phyloP scores from a whole-genome alignment of 345 rosid species.

The Raphanus raphanistrum region DNA sequence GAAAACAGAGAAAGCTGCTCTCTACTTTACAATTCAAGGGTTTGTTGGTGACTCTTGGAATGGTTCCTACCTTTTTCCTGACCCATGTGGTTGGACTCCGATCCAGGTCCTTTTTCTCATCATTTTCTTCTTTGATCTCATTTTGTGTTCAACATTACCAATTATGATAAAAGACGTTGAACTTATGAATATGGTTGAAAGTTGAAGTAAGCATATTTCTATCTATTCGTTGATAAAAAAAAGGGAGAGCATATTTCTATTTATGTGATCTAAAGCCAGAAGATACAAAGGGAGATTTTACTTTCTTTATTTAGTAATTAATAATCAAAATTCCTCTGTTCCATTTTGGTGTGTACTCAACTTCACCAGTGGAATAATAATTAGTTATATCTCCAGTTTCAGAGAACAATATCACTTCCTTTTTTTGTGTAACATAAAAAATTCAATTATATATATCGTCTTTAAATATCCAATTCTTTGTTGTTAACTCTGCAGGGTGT shows the following conservation, averaged over 20 bases:
- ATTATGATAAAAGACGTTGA: neutral
- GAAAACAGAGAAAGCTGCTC: slow-evolving; percentile 63
- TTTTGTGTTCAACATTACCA: neutral
- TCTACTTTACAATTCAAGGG: slow-evolving; percentile 76
- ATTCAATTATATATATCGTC: neutral
- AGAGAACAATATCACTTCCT: neutral
- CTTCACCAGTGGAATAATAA: neutral
- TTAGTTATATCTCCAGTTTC: neutral
- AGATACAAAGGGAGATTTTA: neutral
- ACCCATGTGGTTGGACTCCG: slow-evolving; percentile 99
- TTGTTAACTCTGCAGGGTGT: slow-evolving; percentile 63
- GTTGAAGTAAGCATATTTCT: neutral
- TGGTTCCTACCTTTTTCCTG: slow-evolving; percentile 87
- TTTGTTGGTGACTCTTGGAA: slow-evolving; percentile 91
- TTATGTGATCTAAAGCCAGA: slow-evolving; percentile 14
- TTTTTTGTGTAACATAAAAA: slow-evolving; percentile 4
- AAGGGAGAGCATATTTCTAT: neutral
- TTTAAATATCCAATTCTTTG: neutral
- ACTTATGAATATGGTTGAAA: neutral
- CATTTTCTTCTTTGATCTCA: slow-evolving; percentile 13
- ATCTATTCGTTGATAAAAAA: too few relatives aligned
- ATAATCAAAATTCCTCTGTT: neutral
- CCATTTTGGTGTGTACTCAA: slow-evolving; percentile 10
- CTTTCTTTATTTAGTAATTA: neutral
- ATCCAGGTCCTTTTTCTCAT: slow-evolving; percentile 59